phyloP scores from a whole-genome alignment of 371 early-diverging fungal species.

The Mortierella sp. region DNA sequence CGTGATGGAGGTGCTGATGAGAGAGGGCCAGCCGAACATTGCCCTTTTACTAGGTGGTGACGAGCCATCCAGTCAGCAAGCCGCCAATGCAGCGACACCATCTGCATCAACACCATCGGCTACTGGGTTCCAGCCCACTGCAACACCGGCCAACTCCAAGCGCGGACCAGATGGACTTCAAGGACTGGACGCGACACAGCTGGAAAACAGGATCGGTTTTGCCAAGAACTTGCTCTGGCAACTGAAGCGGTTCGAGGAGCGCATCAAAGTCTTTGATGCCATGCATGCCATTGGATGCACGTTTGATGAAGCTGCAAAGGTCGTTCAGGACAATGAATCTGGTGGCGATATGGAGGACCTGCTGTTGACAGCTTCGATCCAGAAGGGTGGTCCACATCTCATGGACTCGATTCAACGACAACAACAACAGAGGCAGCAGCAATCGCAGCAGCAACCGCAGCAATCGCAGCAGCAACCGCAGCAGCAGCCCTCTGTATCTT shows the following conservation, averaged over 20 bases:
- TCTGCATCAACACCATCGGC: conserved; percentile 33
- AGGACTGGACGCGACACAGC: conserved; percentile 40
- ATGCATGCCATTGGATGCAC: conserved; percentile 67
- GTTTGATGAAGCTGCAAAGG: conserved; percentile 64
- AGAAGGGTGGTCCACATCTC: background rate
- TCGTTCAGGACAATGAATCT: conserved; percentile 37
- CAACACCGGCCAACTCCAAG: conserved; percentile 16
- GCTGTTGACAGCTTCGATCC: conserved; percentile 38
- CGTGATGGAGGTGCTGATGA: conserved; percentile 68
- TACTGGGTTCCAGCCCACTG: conserved; percentile 10
- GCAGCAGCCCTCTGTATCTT: background rate
- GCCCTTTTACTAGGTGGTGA: conserved; percentile 30
- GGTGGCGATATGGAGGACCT: conserved; percentile 42
- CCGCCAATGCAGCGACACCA: conserved; percentile 24
- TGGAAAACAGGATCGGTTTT: conserved; percentile 65
- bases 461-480: background rate
- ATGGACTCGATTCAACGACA: background rate
- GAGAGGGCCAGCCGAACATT: conserved; percentile 52
- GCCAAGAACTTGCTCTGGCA: conserved; percentile 67
- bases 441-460: background rate
- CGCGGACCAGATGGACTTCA: conserved; percentile 21
- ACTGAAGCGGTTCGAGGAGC: conserved; percentile 62
- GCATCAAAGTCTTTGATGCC: conserved; percentile 62
- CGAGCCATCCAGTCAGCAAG: conserved; percentile 8
- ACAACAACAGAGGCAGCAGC: background rate